A percentile compares a stretch with the other conserved stretches of the same genome.
phyloP scores from a whole-genome alignment of 495 filamentous ascomycete species.

The Penicillium macrosclerotiorum region DNA sequence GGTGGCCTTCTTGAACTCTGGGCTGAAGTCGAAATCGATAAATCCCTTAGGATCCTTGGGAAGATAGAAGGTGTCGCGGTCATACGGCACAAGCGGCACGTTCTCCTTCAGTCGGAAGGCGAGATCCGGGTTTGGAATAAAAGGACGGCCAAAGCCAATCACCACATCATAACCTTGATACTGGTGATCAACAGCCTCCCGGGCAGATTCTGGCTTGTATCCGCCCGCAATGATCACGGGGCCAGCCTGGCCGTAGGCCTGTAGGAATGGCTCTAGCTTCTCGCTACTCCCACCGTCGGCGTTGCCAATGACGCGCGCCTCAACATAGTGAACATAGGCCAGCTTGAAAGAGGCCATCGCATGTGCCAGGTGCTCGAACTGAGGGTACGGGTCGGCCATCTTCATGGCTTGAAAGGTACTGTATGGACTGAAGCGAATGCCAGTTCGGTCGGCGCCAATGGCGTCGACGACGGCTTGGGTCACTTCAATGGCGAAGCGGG shows the following conservation, averaged over 20 bases:
- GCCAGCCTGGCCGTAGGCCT: constrained; percentile 41
- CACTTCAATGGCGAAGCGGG: constrained; percentile 64
- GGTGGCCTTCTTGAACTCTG: constrained; percentile 35
- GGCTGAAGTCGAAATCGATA: constrained; percentile 53
- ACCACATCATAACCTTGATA: constrained; percentile 53
- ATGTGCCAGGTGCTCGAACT: constrained; percentile 59
- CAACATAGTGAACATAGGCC: constrained; percentile 66
- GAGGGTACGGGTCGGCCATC: constrained; percentile 60
- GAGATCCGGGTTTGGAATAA: constrained; percentile 71
- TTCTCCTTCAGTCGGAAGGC: constrained; percentile 58
- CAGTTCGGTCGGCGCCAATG: constrained; percentile 61
- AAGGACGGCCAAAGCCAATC: constrained; percentile 61
- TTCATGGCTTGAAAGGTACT: constrained; percentile 65
- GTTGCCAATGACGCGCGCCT: constrained; percentile 49
- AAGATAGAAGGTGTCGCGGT: constrained; percentile 59
- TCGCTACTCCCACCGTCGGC: constrained; percentile 41
- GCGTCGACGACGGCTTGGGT: constrained; percentile 59
- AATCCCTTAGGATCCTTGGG: constrained; percentile 54
- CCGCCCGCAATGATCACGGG: constrained; percentile 65
- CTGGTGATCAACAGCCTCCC: constrained; percentile 49
- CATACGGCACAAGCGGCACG: constrained; percentile 53
- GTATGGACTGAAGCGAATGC: constrained; percentile 64
- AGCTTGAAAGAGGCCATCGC: constrained; percentile 55
- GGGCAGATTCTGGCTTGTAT: constrained; percentile 47
- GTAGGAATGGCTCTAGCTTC: constrained; percentile 47